These are phyloP conservation scores for Arthrinium phaeospermum DNA, from an alignment of 2,329 filamentous ascomycete genomes.

Conservation along the genomic window DNA sequence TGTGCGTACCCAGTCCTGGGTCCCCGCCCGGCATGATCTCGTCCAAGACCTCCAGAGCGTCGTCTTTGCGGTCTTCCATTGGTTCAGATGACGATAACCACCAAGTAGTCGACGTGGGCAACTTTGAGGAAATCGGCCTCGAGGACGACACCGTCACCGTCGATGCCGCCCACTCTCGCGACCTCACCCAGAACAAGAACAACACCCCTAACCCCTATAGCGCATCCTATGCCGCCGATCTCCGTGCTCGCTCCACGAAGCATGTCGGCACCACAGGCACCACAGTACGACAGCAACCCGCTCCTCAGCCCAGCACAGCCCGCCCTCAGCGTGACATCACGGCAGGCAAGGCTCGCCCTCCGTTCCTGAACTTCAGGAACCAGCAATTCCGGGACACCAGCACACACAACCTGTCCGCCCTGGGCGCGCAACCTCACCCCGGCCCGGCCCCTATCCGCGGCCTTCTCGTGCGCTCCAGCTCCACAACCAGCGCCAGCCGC, in stretches of 20 bases:
- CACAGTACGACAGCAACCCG: background rate
- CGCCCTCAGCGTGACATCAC: conserved; percentile 42
- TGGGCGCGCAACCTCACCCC: conserved; percentile 37
- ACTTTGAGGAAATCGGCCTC: conserved; percentile 94
- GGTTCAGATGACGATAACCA: conserved; percentile 73
- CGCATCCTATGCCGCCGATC: conserved; percentile 50
- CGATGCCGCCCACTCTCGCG: conserved; percentile 41
- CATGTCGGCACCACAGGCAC: conserved; percentile 34
- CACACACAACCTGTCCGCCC: conserved; percentile 42
- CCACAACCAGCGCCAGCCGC: conserved; percentile 44
- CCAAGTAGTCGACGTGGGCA: conserved; percentile 72
- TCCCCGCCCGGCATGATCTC: conserved; percentile 79
- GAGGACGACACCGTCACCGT: conserved; percentile 65
- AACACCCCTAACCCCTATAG: conserved; percentile 55
- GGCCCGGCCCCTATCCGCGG: conserved; percentile 39
- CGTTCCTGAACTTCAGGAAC: conserved; percentile 50
- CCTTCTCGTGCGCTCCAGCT: conserved; percentile 46
- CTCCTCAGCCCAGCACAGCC: background rate
- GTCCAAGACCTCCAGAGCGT: conserved; percentile 91
- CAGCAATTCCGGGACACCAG: conserved; percentile 54
- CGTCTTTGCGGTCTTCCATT: conserved; percentile 78
- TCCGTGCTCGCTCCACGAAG: conserved; percentile 42
- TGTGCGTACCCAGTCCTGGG: conserved; percentile 53
- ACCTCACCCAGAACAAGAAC: conserved; percentile 42
- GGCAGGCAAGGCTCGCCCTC: conserved; percentile 45